Percentiles rank a stretch among this genome's conserved stretches.
Conservation (phyloP, 2,329 filamentous ascomycete genomes). For the Pseudogymnoascus sp. region DNA sequence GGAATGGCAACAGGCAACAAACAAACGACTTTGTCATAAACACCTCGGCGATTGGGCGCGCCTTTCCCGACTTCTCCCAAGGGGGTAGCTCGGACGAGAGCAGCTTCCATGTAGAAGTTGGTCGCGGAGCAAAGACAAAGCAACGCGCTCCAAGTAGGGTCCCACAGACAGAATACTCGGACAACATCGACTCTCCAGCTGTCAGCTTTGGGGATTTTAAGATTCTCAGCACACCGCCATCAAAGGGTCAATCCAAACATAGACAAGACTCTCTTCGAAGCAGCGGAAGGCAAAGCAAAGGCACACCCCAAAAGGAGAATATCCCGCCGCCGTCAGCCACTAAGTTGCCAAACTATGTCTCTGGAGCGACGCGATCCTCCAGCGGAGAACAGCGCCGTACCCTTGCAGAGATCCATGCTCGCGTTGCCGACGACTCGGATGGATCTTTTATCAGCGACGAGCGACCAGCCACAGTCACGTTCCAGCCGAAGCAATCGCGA, state of each 20-base stretch:
- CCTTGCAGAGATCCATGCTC: conserved; percentile 47
- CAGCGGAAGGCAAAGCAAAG: conserved; percentile 6
- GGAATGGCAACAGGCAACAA: conserved; percentile 29
- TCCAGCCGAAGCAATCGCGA: conserved; percentile 43
- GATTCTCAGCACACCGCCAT: conserved; percentile 30
- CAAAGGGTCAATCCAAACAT: conserved; percentile 8
- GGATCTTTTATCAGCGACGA: conserved; percentile 43
- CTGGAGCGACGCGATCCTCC: conserved; percentile 26
- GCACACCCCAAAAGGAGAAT: conserved; percentile 31
- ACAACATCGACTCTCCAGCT: conserved; percentile 32
- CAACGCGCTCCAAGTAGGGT: conserved; percentile 18
- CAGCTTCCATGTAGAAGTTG: conserved; percentile 41
- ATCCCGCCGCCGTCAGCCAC: conserved; percentile 22
- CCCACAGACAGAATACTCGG: conserved; percentile 38
- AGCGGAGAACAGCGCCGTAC: conserved; percentile 37
- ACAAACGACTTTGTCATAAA: conserved; percentile 31
- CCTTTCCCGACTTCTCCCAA: conserved; percentile 40
- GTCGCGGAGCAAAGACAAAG: conserved; percentile 34
- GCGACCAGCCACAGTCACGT: conserved; percentile 33
- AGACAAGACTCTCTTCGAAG: conserved; percentile 10
- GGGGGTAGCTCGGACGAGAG: conserved; percentile 35
- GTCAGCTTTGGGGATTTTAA: conserved; percentile 39
- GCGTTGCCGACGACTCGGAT: conserved; percentile 42
- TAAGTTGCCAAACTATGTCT: conserved; percentile 19
- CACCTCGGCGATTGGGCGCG: conserved; percentile 35